Base-by-base conservation (phyloP, 176 grass and related monocot genomes). In the Echinochloa phyllopogon region DNA sequence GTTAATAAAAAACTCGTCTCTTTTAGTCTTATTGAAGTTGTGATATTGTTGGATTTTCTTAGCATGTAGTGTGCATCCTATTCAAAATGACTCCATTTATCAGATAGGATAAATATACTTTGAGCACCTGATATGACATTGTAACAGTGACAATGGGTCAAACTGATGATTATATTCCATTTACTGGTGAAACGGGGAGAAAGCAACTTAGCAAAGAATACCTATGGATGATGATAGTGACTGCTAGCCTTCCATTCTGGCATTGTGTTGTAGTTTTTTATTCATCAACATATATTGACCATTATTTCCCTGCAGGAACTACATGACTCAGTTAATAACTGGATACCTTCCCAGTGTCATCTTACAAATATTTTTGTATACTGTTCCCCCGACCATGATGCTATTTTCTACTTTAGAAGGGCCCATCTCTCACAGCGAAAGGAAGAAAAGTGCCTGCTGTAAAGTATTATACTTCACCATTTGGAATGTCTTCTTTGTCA, bases 321-420 rank as follows among this genome's bases (percentile, higher is more conserved):
- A 88, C 59, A 85, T 95, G 79, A 90, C 36, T 72, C 87, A 95
- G 68, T 78, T 98, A 81, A 86, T 98, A 76, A 98, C 95, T 44
- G 95, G 95, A 79, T 98, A 98, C 71, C 83, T 98, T 79, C 95
- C 95, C 62, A 95, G 92, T 88, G 95, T 98, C 59, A 93, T 98
- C 56, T 82, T 98, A 60, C 86, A 90, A 75, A 51, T 98, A 82
- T 90, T 89, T 93, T 75, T 95, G 24, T 95, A 95, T 62, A 84
- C 79, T 67, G 88, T 98, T 25, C 87, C 95, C 53, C 95, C 95
- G 23, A 84, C 61, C 24, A 98, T 98, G 93, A 93, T 98, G 92
- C 25, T 92, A 37, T 93, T 95, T 88, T 92, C 95, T 43, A 75
- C 93, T 68, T 79, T 93, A 82, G 95, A 98, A 72, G 95, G 95